A percentile compares a stretch with the other conserved stretches of the same genome.
phyloP scores from a whole-genome alignment of 768 basidiomycete species.

The Kwoniella dendrophila region DNA sequence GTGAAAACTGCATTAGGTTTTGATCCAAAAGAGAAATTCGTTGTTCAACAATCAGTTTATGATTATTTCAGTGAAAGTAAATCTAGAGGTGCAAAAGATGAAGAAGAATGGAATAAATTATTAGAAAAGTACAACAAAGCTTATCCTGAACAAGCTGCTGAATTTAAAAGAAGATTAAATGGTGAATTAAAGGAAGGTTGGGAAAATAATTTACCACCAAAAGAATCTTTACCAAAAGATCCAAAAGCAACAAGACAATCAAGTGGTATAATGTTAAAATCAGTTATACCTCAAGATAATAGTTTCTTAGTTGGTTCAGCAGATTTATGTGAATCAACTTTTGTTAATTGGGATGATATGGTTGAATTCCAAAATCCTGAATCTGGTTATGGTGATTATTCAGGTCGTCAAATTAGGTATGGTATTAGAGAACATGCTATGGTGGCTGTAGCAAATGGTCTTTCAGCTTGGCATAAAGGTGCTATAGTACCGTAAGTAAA shows the following conservation, averaged over 20 bases:
- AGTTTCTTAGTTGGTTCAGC: constrained; percentile 46
- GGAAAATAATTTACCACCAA: constrained; percentile 38
- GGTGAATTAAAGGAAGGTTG: constrained; percentile 46
- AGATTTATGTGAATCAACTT: constrained; percentile 51
- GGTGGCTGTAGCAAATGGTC: constrained; percentile 50
- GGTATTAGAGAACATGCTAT: constrained; percentile 55
- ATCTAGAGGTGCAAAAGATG: constrained; percentile 36
- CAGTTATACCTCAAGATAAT: constrained; percentile 40
- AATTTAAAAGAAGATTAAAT: constrained; percentile 35
- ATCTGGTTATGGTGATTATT: constrained; percentile 50
- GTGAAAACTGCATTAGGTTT: constrained; percentile 53
- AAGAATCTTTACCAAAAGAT: constrained; percentile 34
- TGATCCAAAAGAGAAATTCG: constrained; percentile 46
- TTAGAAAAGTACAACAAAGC: constrained; percentile 30
- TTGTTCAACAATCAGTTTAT: constrained; percentile 44
- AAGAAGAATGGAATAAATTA: constrained; percentile 46
- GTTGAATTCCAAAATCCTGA: constrained; percentile 53
- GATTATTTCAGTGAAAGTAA: constrained; percentile 49
- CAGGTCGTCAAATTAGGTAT: constrained; percentile 51
- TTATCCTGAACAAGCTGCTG: constrained; percentile 37
- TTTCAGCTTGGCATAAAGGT: constrained; percentile 54
- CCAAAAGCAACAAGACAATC: constrained; percentile 45
- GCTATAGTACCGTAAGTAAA: constrained; percentile 50
- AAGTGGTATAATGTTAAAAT: constrained; percentile 42
- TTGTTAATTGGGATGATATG: constrained; percentile 47